phyloP scores from a whole-genome alignment of 2,329 filamentous ascomycete species.

The Pseudocercospora macadamiae region DNA sequence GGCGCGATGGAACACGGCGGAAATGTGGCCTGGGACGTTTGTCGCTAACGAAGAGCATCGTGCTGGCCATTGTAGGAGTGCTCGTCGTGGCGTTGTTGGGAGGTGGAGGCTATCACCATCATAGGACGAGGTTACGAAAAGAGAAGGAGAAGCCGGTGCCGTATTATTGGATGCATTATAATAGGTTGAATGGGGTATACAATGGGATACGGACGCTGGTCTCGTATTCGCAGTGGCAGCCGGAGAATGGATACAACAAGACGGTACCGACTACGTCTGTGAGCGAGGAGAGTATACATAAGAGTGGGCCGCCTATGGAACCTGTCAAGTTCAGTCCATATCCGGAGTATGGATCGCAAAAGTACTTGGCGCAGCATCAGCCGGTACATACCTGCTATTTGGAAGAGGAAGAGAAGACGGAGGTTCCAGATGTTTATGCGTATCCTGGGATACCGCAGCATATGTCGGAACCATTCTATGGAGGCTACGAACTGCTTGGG shows the following conservation, averaged over 20 bases:
- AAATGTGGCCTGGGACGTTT: constrained; percentile 35
- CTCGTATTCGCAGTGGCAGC: constrained; percentile 44
- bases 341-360: constrained; percentile 45
- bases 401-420: constrained; percentile 60
- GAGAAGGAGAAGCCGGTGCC: constrained; percentile 39
- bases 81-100: constrained; percentile 47
- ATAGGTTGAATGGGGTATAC: constrained; percentile 50
- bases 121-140: constrained; percentile 14
- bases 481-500: constrained; percentile 52
- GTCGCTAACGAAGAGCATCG: constrained; percentile 46
- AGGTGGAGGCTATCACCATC: constrained; percentile 45
- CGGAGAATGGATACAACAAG: constrained; percentile 51
- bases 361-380: constrained; percentile 54
- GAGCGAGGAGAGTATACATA: constrained; percentile 35
- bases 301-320: constrained; percentile 37
- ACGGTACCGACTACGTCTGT: constrained; percentile 35
- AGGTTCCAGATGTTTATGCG: constrained; percentile 65
- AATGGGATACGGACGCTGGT: constrained; percentile 53
- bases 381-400: constrained; percentile 65
- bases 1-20: constrained; percentile 24
- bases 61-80: constrained; percentile 43
- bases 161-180: constrained; percentile 52
- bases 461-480: constrained; percentile 52
- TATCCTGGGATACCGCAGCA: constrained; percentile 60
- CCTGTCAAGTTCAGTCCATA: constrained; percentile 51